Evolutionary conservation across 2,329 filamentous ascomycete genomes (phyloP).

Genomic region (Hypoxylon sp.): DNA sequence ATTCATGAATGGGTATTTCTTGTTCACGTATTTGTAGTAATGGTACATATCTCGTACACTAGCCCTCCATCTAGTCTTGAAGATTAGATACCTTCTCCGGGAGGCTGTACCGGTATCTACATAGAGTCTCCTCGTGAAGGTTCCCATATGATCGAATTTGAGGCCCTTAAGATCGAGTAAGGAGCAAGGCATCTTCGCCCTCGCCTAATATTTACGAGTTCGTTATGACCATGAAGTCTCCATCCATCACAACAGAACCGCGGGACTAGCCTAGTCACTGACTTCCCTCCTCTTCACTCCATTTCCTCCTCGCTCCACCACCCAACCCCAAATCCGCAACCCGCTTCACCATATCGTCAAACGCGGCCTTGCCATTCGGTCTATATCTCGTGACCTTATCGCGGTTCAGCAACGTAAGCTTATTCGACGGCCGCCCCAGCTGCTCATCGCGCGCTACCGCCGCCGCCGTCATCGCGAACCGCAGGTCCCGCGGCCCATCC

Average conservation of each 20-base stretch:
- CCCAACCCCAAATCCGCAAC: conserved; percentile 56
- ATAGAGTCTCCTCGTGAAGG: not conserved
- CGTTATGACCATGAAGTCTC: conserved; percentile 8
- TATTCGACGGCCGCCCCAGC: conserved; percentile 72
- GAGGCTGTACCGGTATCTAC: not conserved
- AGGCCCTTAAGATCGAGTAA: not conserved
- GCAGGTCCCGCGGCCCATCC: conserved; percentile 93
- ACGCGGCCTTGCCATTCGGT: conserved; percentile 73
- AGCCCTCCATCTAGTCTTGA: not conserved
- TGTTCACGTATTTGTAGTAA: conserved; percentile 21
- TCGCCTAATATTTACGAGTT: conserved; percentile 46
- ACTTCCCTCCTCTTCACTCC: conserved; percentile 35
- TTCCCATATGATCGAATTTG: not conserved
- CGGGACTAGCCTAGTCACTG: conserved; percentile 38
- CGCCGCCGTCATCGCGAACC: conserved; percentile 93
- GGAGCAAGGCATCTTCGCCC: not conserved
- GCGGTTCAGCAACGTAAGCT: conserved; percentile 83
- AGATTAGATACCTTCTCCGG: conserved; percentile 6
- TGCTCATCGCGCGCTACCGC: conserved; percentile 77
- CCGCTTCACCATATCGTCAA: conserved; percentile 75
- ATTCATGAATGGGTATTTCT: conserved; percentile 15
- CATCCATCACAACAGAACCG: not conserved
- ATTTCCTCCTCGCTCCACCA: conserved; percentile 21
- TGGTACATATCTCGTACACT: conserved; percentile 53
- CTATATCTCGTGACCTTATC: conserved; percentile 86